A percentile compares a stretch with the other conserved stretches of the same genome.
phyloP scores from a whole-genome alignment of 257 asterid genomes.

The Linderniella brevidens region DNA sequence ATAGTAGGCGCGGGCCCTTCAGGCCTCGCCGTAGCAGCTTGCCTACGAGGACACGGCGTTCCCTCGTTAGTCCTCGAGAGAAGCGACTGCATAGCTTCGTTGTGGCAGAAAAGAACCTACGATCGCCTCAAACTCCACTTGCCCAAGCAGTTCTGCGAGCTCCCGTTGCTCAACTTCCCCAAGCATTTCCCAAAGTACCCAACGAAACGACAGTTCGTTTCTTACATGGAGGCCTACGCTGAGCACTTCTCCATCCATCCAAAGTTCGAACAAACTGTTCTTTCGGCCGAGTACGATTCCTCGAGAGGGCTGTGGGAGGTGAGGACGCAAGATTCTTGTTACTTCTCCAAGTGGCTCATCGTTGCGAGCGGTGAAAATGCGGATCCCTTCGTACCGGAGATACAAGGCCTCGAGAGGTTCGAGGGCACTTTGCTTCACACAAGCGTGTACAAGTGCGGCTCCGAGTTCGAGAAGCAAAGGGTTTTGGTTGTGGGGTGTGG shows the following conservation, averaged over 20 bases:
- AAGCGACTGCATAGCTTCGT: slow-evolving; percentile 60
- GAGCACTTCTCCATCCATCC: slow-evolving; percentile 34
- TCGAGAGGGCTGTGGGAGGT: slow-evolving; percentile 38
- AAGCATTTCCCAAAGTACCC: slow-evolving; percentile 56
- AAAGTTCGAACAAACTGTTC: slow-evolving; percentile 30
- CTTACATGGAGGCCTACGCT: slow-evolving; percentile 61
- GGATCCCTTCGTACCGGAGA: slow-evolving; percentile 53
- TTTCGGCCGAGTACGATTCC: slow-evolving; percentile 24
- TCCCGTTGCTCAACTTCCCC: slow-evolving; percentile 51
- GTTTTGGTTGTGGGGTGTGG: slow-evolving; percentile 82
- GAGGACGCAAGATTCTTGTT: slow-evolving; percentile 18
- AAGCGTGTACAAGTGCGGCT: slow-evolving; percentile 43
- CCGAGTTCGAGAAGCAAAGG: slow-evolving; percentile 24
- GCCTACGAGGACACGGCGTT: slow-evolving; percentile 46
- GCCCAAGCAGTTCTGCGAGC: slow-evolving; percentile 60
- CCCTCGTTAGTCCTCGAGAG: slow-evolving; percentile 56
- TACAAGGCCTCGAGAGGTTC: slow-evolving; percentile 41
- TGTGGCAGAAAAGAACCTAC: slow-evolving; percentile 64
- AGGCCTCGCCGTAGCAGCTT: slow-evolving; percentile 85
- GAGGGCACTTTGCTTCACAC: slow-evolving; percentile 48
- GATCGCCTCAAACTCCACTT: slow-evolving; percentile 81
- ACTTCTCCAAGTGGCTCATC: slow-evolving; percentile 35
- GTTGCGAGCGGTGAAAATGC: slow-evolving; percentile 92
- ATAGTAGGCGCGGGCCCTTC: slow-evolving; percentile 90
- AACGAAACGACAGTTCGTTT: slow-evolving; percentile 44